A percentile compares a stretch with the other conserved stretches of the same genome.
phyloP scores from a whole-genome alignment of 805 yeast species.

The Pichia eremophila region DNA sequence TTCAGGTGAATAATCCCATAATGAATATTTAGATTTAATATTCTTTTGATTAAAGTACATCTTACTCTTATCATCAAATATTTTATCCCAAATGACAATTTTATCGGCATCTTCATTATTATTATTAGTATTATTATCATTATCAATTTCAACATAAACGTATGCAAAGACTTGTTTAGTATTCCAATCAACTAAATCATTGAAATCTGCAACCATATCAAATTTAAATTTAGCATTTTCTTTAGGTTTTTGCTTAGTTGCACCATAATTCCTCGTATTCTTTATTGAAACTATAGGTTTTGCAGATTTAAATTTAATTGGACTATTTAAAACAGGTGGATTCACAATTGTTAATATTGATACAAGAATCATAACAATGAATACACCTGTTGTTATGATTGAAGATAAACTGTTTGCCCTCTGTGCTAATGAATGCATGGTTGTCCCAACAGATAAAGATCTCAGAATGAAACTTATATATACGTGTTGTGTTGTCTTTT shows the following conservation, averaged over 20 bases:
- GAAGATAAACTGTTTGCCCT: constrained; percentile 4
- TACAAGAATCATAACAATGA: constrained; percentile 38
- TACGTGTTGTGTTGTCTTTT: no score
- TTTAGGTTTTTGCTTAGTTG: constrained; percentile 54
- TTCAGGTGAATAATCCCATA: constrained; percentile 71
- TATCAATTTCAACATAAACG: constrained; percentile 63
- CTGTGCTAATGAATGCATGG: constrained; percentile 6
- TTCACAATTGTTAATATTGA: constrained; percentile 24
- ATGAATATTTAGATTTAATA: constrained; percentile 64
- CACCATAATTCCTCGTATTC: constrained; percentile 39
- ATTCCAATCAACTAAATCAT: constrained; percentile 88
- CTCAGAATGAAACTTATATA: no score
- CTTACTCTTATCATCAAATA: constrained; percentile 47
- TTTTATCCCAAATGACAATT: constrained; percentile 87
- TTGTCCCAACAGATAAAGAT: no score
- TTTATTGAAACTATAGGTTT: constrained; percentile 15
- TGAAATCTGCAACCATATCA: constrained; percentile 65
- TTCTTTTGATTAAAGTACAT: constrained; percentile 48
- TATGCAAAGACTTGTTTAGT: constrained; percentile 94
- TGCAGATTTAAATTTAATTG: constrained; percentile 31
- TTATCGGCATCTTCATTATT: constrained; percentile 20
- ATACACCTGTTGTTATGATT: constrained; percentile 40
- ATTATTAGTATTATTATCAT: constrained; percentile 1
- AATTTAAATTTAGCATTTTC: constrained; percentile 67
- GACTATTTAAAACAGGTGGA: constrained; percentile 30